Evolutionary conservation across 1,284 basidiomycete genomes (phyloP), one percentile per base, ranked within the genome.

Genomic region (Laetiporus sulphureus): DNA sequence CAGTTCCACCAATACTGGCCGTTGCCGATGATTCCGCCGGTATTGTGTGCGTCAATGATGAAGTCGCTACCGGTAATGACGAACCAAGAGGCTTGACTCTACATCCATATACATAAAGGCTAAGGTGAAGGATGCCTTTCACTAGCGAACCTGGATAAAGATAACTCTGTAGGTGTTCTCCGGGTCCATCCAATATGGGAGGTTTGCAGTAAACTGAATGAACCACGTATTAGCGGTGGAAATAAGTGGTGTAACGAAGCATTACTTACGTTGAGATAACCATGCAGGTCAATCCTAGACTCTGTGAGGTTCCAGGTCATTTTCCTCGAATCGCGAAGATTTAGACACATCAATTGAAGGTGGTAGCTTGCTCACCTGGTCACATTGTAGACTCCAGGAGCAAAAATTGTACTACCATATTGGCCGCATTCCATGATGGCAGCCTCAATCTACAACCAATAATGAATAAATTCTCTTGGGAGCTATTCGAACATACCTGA

Each of bases 51-150:
- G 50, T 81, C 72, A 46, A 83, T 67, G 13, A 67, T 61, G 50
- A 81, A 83, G 61, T 81, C 66, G 22, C 60, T 56, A 1, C 79
- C 79, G 2, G 73, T 76, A 23, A 83, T 64, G 38, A 83, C 72
- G 49, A 81, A 82, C 71, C 77, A 81, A 7, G 80, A 77, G 2
- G 78, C 73, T 62, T 82, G 80, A 50, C 66, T 71, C 69, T 75
- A 53, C n/a, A n/a, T 19, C 11, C 13, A 6, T 4, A 13, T 22
- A 18, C 21, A 25, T 22, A 23, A 34, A 21, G 15, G 25, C 15
- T 2, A 23, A n/a, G 4, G 15, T 18, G 19, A 39, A 43, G 7
- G 19, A 16, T 20, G 44, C 23, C 7, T 36, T 23, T 13, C 7
- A 24, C 13, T 19, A 27, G 36, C 56, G 13, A 39, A 71, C 72